phyloP scores from a whole-genome alignment of 2,329 filamentous ascomycete species.

The Hansfordia pulvinata region DNA sequence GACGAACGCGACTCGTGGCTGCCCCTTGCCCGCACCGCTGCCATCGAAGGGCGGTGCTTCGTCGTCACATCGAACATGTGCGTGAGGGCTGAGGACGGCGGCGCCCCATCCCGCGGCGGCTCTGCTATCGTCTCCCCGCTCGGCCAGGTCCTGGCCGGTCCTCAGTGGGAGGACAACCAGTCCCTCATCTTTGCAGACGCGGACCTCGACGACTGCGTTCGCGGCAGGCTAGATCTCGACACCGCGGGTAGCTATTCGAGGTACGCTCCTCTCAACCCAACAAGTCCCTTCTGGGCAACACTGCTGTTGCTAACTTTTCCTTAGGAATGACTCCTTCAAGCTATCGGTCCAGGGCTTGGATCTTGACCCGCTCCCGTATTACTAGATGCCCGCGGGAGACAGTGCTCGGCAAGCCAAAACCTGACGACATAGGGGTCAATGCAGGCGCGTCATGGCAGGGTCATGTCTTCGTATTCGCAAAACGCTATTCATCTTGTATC shows the following conservation, averaged over 20 bases:
- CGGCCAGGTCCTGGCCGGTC: slow-evolving; percentile 67
- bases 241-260: slow-evolving; percentile 76
- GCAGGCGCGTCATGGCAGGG: too few relatives aligned
- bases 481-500: neutral
- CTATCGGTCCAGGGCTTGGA: slow-evolving; percentile 45
- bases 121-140: slow-evolving; percentile 70
- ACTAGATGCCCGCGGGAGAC: slow-evolving; percentile 1
- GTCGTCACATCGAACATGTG: slow-evolving; percentile 82
- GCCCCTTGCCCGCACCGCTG: slow-evolving; percentile 68
- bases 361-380: slow-evolving; percentile 41
- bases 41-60: slow-evolving; percentile 69
- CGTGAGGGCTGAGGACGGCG: slow-evolving; percentile 43
- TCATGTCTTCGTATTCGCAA: neutral
- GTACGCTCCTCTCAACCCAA: too few relatives aligned
- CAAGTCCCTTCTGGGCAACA: too few relatives aligned
- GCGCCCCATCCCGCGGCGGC: slow-evolving; percentile 56
- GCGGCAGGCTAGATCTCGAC: slow-evolving; percentile 72
- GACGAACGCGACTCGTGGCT: slow-evolving; percentile 77
- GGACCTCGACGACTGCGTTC: slow-evolving; percentile 77
- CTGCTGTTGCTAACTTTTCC: too few relatives aligned
- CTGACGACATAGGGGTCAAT: too few relatives aligned
- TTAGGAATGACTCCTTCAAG: slow-evolving; percentile 48
- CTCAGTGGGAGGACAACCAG: slow-evolving; percentile 68
- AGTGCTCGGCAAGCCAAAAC: too few relatives aligned
- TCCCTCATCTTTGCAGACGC: slow-evolving; percentile 58